phyloP scores from a whole-genome alignment of 495 filamentous ascomycete genomes.

The Penicillium longicatenatum region DNA sequence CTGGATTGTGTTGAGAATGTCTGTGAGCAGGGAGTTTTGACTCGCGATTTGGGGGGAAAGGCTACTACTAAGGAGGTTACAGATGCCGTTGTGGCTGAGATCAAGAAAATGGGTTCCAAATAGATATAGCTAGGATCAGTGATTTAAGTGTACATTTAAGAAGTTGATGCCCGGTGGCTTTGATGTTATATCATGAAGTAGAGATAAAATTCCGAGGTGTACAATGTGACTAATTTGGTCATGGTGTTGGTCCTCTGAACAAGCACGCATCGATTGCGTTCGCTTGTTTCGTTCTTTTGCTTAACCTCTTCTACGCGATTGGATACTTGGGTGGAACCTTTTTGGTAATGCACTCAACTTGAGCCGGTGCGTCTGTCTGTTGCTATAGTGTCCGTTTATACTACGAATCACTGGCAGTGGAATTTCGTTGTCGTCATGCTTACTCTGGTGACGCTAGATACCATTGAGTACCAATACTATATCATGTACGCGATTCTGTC shows the following conservation, averaged over 20 bases:
- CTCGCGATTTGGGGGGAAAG: conserved; percentile 60
- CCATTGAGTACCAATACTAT: conserved; percentile 38
- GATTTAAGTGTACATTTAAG: not conserved
- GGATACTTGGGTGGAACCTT: conserved; percentile 62
- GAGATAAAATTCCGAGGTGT: conserved; percentile 18
- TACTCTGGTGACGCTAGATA: conserved; percentile 48
- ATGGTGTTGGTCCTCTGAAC: conserved; percentile 26
- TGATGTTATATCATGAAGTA: not conserved
- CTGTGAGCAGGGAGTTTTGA: conserved; percentile 57
- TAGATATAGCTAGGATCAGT: conserved; percentile 1
- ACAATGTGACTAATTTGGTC: conserved; percentile 41
- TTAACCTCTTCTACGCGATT: conserved; percentile 61
- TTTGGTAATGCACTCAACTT: conserved; percentile 60
- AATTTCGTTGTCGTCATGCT: conserved; percentile 64
- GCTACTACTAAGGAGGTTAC: conserved; percentile 61
- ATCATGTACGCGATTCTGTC: conserved; percentile 43
- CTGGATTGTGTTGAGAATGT: conserved; percentile 63
- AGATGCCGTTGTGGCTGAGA: conserved; percentile 60
- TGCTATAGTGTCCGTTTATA: conserved; percentile 49
- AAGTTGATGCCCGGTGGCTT: not conserved
- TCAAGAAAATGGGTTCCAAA: conserved; percentile 38
- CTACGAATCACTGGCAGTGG: conserved; percentile 48
- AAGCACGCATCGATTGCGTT: conserved; percentile 40
- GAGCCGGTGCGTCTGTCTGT: conserved; percentile 55
- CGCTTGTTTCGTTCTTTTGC: conserved; percentile 59